Percentiles rank a stretch among this genome's conserved stretches.
These are phyloP conservation scores for Sinapis alba DNA, from an alignment of 441 rosid genomes.

Conservation along the genomic window DNA sequence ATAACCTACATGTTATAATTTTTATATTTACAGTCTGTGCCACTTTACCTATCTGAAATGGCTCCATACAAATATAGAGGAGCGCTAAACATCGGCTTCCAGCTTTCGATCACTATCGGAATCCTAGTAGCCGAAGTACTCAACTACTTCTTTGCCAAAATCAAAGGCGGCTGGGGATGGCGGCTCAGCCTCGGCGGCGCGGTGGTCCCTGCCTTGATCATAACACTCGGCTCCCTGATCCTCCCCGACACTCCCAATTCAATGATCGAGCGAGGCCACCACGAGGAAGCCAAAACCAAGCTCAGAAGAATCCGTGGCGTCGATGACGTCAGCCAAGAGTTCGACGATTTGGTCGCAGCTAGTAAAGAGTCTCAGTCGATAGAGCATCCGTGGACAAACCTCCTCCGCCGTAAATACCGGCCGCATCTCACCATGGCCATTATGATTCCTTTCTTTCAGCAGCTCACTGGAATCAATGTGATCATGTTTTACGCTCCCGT, in stretches of 20 bases:
- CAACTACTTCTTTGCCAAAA: constrained; percentile 55
- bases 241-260: constrained; percentile 64
- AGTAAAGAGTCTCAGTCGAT: constrained; percentile 44
- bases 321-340: constrained; percentile 47
- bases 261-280: constrained; percentile 53
- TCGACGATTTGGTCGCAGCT: constrained; percentile 50
- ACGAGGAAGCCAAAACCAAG: constrained; percentile 39
- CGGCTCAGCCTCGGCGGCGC: constrained; percentile 54
- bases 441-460: constrained; percentile 54
- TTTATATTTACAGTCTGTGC: constrained; percentile 46
- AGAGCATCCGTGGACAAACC: constrained; percentile 48
- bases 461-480: constrained; percentile 59
- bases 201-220: constrained; percentile 54
- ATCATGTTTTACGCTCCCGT: constrained; percentile 61
- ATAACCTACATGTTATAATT: neutral
- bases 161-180: constrained; percentile 54
- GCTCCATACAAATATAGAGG: constrained; percentile 61
- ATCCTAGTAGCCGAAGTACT: constrained; percentile 53
- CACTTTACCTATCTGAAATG: constrained; percentile 59
- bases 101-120: constrained; percentile 55
- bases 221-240: constrained; percentile 47
- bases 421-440: constrained; percentile 59
- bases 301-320: constrained; percentile 56
- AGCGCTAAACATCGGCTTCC: constrained; percentile 56
- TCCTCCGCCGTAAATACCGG: constrained; percentile 46